Base-by-base conservation (phyloP, 345 rosid species). In the Dimocarpus longan region DNA sequence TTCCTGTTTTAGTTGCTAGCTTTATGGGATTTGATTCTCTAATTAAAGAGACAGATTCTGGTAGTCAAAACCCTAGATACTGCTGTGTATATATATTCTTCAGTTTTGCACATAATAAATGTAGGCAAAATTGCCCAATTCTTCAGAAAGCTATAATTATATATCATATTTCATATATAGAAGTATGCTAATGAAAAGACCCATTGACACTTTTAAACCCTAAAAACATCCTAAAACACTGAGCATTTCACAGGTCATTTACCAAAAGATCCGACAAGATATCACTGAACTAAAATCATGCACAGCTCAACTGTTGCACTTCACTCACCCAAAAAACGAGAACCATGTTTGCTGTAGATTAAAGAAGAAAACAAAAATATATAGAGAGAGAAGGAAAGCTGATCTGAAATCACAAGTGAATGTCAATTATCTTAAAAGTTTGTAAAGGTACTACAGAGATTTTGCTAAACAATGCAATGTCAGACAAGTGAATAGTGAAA, bases 361-460 rank as follows among this genome's bases (percentile, higher is more conserved):
- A 60, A 60, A 60, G 66, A 74, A 74, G 24, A 71, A 26, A 26
- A 70, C 15, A 62, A 24, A 9, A 50, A 44, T 46, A 44, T 46
- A 46, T 8, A 46, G 37, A 32, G 37, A 46, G 22, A 62, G 26
- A 19, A 46, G 24, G 26, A 71, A 42, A 44, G 6, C 57, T 63
- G 57, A 44, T 60, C 40, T 43, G 48, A 18, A 26, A 43, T 60
- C 32, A 39, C 16, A 16, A 39, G 32, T 43, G 57, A 22, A n/a
- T 66, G 39, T 21, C 54, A 11, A 66, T 37, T n/a, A 66, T 19
- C 24, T 32, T 21, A 11, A 10, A 12, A 18, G 63, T 24, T 28
- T 8, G 32, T 64, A 21, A 75, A 24, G 32, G 10, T 66, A 18
- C 8, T n/a, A 37, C 32, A 50, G 19, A 75, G 6, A 46, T 68